Evolutionary conservation across 75 land plant species (phyloP).

Genomic region (Selaginella moellendorffii): DNA sequence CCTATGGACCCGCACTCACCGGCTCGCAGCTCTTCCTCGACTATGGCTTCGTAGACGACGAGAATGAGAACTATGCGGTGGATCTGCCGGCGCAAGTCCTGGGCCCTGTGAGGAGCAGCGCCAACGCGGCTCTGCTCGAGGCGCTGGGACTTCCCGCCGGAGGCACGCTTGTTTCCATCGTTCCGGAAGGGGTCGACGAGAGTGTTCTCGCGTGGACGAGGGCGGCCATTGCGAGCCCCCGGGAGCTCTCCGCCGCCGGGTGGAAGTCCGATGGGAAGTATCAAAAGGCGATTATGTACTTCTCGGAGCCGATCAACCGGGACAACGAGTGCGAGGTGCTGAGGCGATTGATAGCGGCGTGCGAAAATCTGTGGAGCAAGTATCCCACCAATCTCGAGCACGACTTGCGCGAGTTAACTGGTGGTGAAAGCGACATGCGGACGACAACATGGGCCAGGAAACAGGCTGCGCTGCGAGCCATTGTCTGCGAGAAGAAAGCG

Average conservation of each 20-base stretch:
- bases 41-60: conserved; percentile 29
- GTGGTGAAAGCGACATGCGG: no score
- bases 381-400: conserved; percentile 18
- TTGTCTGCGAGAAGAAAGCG: no score
- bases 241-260: conserved; percentile 20
- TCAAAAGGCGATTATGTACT: conserved; percentile 16
- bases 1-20: conserved; percentile 24
- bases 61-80: conserved; percentile 22
- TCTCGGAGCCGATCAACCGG: conserved; percentile 13
- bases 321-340: conserved; percentile 23
- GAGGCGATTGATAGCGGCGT: conserved; percentile 18
- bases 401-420: no score
- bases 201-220: conserved; percentile 27
- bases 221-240: conserved; percentile 20
- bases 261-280: conserved; percentile 15
- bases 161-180: conserved; percentile 17
- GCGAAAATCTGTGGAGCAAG: conserved; percentile 12
- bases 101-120: conserved; percentile 19
- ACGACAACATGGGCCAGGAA: no score
- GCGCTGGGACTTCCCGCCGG: conserved; percentile 22
- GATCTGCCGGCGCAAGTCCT: conserved; percentile 20
- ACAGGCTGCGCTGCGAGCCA: no score
- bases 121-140: conserved; percentile 14
- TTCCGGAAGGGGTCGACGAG: conserved; percentile 20
- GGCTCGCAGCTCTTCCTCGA: conserved; percentile 22